These are phyloP conservation scores for Lichtheimia ramosa DNA, from an alignment of 371 early-diverging fungal genomes.

Conservation along the genomic window DNA sequence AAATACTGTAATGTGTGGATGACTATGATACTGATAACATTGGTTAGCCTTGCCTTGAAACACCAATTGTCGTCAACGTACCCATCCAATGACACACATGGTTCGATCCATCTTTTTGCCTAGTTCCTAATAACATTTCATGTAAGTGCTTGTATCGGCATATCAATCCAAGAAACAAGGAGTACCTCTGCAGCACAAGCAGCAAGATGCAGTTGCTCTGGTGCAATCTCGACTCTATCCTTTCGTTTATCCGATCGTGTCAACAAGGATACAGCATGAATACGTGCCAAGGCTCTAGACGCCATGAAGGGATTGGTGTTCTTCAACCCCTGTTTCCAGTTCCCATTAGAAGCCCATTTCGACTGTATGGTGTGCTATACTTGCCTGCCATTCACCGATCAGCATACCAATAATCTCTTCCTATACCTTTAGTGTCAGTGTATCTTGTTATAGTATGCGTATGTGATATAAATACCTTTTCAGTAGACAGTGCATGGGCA, in stretches of 20 bases:
- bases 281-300: conserved; percentile 40
- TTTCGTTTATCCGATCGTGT: conserved; percentile 75
- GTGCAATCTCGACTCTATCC: conserved; percentile 72
- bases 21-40: conserved; percentile 54
- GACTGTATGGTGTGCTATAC: not conserved
- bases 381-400: conserved; percentile 67
- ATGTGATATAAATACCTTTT: conserved; percentile 37
- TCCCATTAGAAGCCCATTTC: too few relatives aligned
- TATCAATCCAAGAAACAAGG: not conserved
- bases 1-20: conserved; percentile 78
- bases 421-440: conserved; percentile 15
- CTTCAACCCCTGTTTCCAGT: conserved; percentile 17
- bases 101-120: conserved; percentile 40
- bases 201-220: conserved; percentile 66
- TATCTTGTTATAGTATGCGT: too few relatives aligned
- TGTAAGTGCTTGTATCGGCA: not conserved
- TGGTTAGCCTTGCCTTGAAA: too few relatives aligned
- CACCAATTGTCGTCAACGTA: conserved; percentile 23
- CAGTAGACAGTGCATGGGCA: conserved; percentile 58
- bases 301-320: conserved; percentile 30
- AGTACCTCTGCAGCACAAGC: conserved; percentile 64
- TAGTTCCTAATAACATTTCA: conserved; percentile 32
- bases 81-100: conserved; percentile 72
- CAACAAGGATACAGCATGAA: conserved; percentile 57
- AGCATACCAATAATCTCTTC: conserved; percentile 78